Percentiles rank a stretch among this genome's conserved stretches.
phyloP scores from a whole-genome alignment of 1,284 basidiomycete genomes.

The Stygiomarasmius scandens region DNA sequence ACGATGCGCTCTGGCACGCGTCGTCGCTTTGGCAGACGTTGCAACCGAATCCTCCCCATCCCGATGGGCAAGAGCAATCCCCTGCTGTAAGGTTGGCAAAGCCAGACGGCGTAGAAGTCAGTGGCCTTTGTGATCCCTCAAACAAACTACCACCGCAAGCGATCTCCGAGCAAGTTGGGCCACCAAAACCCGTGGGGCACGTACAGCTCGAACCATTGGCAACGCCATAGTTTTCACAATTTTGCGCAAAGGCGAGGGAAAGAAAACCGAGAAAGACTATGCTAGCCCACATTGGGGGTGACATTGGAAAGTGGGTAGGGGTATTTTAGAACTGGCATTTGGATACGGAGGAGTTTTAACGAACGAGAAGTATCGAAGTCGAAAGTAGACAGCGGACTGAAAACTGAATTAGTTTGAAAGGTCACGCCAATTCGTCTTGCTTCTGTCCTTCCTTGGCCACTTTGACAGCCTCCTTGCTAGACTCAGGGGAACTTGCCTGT shows the following conservation, averaged over 20 bases:
- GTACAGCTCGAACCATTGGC: constrained; percentile 58
- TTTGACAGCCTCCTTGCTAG: too few species aligned
- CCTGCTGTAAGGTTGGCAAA: constrained; percentile 65
- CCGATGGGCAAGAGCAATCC: constrained; percentile 66
- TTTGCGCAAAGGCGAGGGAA: constrained; percentile 38
- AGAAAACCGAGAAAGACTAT: too few species aligned
- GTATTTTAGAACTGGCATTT: too few species aligned
- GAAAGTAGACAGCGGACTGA: too few species aligned
- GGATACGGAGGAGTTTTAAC: too few species aligned
- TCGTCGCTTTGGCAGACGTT: constrained; percentile 68
- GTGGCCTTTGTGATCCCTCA: constrained; percentile 59
- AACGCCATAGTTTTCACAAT: constrained; percentile 74
- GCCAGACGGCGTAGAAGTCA: constrained; percentile 47
- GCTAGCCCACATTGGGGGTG: too few species aligned
- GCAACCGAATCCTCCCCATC: constrained; percentile 79
- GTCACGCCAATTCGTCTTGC: too few species aligned
- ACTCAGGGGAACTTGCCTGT: too few species aligned
- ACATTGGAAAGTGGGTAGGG: too few species aligned
- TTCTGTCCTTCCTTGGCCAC: too few species aligned
- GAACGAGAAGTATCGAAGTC: too few species aligned
- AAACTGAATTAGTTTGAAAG: too few species aligned
- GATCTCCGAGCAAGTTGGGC: constrained; percentile 66
- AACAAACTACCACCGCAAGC: constrained; percentile 83
- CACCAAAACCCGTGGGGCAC: constrained; percentile 81
- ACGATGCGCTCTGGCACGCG: constrained; percentile 66